A percentile compares a stretch with the other conserved stretches of the same genome.
Evolutionary conservation across 1,284 basidiomycete species (phyloP).

Genomic region (Lentinus polychrous): DNA sequence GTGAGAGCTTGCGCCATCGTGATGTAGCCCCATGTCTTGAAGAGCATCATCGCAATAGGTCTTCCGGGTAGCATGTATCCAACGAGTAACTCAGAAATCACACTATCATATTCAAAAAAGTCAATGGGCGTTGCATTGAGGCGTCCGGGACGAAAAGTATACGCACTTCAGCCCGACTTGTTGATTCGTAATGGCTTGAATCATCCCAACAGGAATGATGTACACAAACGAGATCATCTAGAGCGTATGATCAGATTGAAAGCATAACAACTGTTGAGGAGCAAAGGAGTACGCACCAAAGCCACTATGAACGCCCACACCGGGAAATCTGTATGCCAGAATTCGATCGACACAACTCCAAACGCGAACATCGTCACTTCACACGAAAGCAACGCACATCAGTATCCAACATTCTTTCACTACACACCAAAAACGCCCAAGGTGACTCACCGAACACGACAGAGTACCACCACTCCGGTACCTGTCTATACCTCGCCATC

Average conservation of each 20-base stretch:
- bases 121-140: neutral
- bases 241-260: constrained; percentile 7
- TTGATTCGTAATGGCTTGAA: constrained; percentile 42
- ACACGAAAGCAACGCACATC: constrained; percentile 20
- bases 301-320: constrained; percentile 47
- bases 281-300: constrained; percentile 27
- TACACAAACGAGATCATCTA: constrained; percentile 31
- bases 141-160: constrained; percentile 3
- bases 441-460: constrained; percentile 20
- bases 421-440: neutral
- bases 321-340: constrained; percentile 55
- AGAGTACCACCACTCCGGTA: constrained; percentile 25
- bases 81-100: constrained; percentile 40
- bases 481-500: constrained; percentile 66
- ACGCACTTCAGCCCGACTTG: constrained; percentile 31
- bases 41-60: constrained; percentile 52
- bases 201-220: constrained; percentile 50
- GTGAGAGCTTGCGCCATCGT: constrained; percentile 37
- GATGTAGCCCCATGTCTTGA: constrained; percentile 44
- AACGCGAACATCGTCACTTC: constrained; percentile 42
- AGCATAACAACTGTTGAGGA: constrained; percentile 23
- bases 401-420: constrained; percentile 13
- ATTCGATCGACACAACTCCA: constrained; percentile 56
- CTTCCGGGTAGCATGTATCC: constrained; percentile 40
- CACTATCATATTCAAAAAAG: constrained; percentile 18